Evolutionary conservation across 257 asterid species (phyloP).

Genomic region (Orobanche coerulescens): DNA sequence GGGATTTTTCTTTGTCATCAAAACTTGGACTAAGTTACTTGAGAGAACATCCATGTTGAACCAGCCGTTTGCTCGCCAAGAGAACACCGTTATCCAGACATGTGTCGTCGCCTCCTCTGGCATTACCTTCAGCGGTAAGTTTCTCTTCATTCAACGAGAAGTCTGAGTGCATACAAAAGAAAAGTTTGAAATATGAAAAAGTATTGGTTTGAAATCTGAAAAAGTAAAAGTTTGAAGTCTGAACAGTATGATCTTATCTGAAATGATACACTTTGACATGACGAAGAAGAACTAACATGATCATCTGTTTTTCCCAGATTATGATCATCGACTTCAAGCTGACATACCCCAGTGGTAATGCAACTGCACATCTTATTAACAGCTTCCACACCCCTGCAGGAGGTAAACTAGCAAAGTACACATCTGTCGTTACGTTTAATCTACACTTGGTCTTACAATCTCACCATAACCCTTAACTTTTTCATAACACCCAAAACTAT

Average conservation of each 20-base stretch:
- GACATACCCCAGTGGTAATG: slow-evolving; percentile 32
- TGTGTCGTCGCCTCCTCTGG: too few relatives aligned
- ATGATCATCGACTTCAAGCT: slow-evolving; percentile 27
- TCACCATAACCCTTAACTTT: too few relatives aligned
- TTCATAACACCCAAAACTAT: too few relatives aligned
- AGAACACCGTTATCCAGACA: too few relatives aligned
- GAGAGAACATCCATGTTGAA: slow-evolving; percentile 30
- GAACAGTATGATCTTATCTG: too few relatives aligned
- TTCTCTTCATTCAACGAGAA: not conserved
- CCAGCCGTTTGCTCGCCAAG: slow-evolving; percentile 54
- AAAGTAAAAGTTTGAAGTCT: not conserved
- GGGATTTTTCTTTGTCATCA: slow-evolving; percentile 58
- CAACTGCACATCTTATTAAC: slow-evolving; percentile 29
- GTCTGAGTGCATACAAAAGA: too few relatives aligned
- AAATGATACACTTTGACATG: not conserved
- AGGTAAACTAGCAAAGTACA: slow-evolving; percentile 24
- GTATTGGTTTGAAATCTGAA: too few relatives aligned
- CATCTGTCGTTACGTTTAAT: too few relatives aligned
- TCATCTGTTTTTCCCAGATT: slow-evolving; percentile 13
- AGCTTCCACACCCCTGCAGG: slow-evolving; percentile 31
- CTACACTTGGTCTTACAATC: too few relatives aligned
- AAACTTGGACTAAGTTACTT: slow-evolving; percentile 43
- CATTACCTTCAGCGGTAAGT: slow-evolving; percentile 37
- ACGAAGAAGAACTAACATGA: too few relatives aligned
- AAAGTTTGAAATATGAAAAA: not conserved